Conservation (phyloP, 768 basidiomycete genomes). For the Amanita exitialis region DNA sequence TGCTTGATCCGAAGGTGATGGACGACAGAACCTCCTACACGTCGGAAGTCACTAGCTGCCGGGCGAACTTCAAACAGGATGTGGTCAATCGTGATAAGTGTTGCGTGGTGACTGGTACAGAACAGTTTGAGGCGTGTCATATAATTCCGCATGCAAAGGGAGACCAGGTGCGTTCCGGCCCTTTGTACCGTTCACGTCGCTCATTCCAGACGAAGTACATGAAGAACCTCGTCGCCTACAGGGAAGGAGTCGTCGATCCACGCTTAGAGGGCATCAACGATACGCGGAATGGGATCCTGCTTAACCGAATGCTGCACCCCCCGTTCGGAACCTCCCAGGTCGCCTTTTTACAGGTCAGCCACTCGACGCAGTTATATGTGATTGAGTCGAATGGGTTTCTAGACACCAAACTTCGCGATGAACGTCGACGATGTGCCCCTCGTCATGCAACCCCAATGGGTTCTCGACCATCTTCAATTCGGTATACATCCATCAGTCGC, state of each 20-base stretch:
- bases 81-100: conserved; percentile 1
- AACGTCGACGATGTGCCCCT: conserved; percentile 2
- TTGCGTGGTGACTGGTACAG: conserved; percentile 6
- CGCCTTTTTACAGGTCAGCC: conserved; percentile 8
- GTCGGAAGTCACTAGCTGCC: conserved; percentile 7
- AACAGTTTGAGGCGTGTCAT: conserved; percentile 3
- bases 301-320: conserved; percentile 1
- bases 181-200: neutral
- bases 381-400: neutral
- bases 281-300: conserved; percentile 7
- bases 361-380: neutral
- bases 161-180: conserved; percentile 3
- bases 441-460: conserved; percentile 9
- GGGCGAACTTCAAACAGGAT: neutral
- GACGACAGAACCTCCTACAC: conserved; percentile 11
- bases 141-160: conserved; percentile 8
- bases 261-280: conserved; percentile 5
- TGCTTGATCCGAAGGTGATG: conserved; percentile 9
- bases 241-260: conserved; percentile 3
- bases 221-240: conserved; percentile 1
- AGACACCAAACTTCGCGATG: neutral
- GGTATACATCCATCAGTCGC: neutral
- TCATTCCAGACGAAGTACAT: conserved; percentile 9
- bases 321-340: conserved; percentile 2
- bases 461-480: neutral